Evolutionary conservation across 768 basidiomycete genomes (phyloP).

Genomic region (Collybia mongolica): DNA sequence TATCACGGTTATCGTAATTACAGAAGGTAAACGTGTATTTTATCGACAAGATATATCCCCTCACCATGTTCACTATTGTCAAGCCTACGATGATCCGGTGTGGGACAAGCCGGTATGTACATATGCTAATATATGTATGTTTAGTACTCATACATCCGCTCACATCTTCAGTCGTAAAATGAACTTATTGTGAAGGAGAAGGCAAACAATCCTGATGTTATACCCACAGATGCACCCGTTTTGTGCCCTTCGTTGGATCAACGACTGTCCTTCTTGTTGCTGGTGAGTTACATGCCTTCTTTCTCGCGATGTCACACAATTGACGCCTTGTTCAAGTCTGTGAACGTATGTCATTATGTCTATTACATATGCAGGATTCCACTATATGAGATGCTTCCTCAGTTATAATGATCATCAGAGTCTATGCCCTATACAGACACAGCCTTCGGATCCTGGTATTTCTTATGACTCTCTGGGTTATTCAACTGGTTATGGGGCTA

Average conservation of each 20-base stretch:
- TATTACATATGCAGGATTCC: slow-evolving; percentile 17
- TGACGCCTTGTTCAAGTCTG: slow-evolving; percentile 22
- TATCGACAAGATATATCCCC: too few species aligned
- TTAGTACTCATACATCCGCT: too few species aligned
- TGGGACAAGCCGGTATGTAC: background rate
- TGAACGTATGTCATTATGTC: slow-evolving; percentile 15
- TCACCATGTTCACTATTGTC: too few species aligned
- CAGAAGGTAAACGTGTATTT: slow-evolving; percentile 17
- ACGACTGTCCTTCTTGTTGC: background rate
- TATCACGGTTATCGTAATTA: background rate
- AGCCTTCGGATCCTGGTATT: slow-evolving; percentile 13
- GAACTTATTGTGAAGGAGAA: too few species aligned
- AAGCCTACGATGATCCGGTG: too few species aligned
- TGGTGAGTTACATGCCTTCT: slow-evolving; percentile 5
- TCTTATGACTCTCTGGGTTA: slow-evolving; percentile 20
- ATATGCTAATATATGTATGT: too few species aligned
- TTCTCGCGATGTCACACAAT: slow-evolving; percentile 28
- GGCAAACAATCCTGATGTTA: too few species aligned
- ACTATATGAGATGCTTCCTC: slow-evolving; percentile 20
- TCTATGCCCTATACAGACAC: slow-evolving; percentile 26
- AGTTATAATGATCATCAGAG: slow-evolving; percentile 28
- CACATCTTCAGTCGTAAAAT: too few species aligned
- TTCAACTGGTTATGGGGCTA: slow-evolving; percentile 21
- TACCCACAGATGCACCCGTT: too few species aligned
- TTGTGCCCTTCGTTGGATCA: background rate